Conservation (phyloP, 2,329 filamentous ascomycete species). For the Aureobasidium lini region DNA sequence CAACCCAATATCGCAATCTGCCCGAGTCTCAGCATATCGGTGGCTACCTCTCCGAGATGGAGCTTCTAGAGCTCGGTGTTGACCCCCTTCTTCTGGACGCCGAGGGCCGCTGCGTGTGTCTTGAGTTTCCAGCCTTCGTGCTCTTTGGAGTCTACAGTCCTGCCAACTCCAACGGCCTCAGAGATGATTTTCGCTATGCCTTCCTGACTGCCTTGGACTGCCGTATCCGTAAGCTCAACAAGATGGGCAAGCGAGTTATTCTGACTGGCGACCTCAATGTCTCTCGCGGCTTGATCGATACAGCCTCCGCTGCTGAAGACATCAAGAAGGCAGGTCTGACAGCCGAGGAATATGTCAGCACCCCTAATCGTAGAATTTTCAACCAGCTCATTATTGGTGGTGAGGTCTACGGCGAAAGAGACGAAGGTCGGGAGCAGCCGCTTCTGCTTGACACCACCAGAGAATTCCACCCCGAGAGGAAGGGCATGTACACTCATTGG, state of each 20-base stretch:
- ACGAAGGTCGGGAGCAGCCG: constrained; percentile 61
- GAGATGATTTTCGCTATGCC: constrained; percentile 72
- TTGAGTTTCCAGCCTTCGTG: constrained; percentile 94
- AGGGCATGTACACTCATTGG: constrained; percentile 97
- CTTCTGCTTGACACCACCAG: constrained; percentile 80
- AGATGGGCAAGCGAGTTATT: constrained; percentile 75
- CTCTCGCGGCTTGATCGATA: constrained; percentile 60
- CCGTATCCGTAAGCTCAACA: constrained; percentile 74
- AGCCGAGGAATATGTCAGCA: constrained; percentile 63
- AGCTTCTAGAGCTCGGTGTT: constrained; percentile 55
- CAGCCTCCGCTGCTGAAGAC: constrained; percentile 63
- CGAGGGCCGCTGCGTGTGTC: constrained; percentile 81
- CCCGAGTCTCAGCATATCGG: constrained; percentile 71
- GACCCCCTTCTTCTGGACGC: constrained; percentile 73
- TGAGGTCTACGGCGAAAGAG: constrained; percentile 57
- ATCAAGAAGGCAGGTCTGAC: constrained; percentile 63
- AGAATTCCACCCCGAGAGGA: constrained; percentile 67
- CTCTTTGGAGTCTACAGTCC: constrained; percentile 89
- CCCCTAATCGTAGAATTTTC: constrained; percentile 67
- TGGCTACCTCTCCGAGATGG: constrained; percentile 68
- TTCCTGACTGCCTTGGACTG: constrained; percentile 76
- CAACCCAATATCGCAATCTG: constrained; percentile 65
- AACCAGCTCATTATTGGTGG: constrained; percentile 78
- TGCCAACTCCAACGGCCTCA: constrained; percentile 74
- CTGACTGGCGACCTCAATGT: constrained; percentile 88